Percentiles rank a stretch among this genome's conserved stretches.
These are phyloP conservation scores for Calonectria hongkongensis DNA, from an alignment of 2,329 filamentous ascomycete genomes.

Conservation along the genomic window DNA sequence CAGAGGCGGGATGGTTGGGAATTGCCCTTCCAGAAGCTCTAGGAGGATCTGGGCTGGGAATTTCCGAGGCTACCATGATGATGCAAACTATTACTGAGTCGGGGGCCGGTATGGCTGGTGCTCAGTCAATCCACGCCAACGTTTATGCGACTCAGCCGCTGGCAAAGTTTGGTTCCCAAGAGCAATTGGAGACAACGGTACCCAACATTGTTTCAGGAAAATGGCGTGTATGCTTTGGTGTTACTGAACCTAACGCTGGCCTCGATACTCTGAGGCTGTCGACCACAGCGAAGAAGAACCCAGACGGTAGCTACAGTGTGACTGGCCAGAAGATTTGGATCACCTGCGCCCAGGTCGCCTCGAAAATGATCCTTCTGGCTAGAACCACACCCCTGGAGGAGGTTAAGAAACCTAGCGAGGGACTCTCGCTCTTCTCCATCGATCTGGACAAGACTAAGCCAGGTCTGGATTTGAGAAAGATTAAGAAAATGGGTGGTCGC, in stretches of 20 bases:
- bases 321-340: slow-evolving; percentile 94
- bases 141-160: slow-evolving; percentile 86
- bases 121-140: slow-evolving; percentile 78
- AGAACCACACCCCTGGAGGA: slow-evolving; percentile 83
- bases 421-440: slow-evolving; percentile 87
- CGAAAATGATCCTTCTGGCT: slow-evolving; percentile 88
- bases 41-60: slow-evolving; percentile 84
- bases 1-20: slow-evolving; percentile 86
- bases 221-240: slow-evolving; percentile 86
- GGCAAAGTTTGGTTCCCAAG: slow-evolving; percentile 80
- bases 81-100: slow-evolving; percentile 87
- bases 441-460: slow-evolving; percentile 78
- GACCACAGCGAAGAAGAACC: slow-evolving; percentile 75
- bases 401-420: slow-evolving; percentile 82
- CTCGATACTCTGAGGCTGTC: slow-evolving; percentile 84
- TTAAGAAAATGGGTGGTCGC: slow-evolving; percentile 90
- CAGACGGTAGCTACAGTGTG: slow-evolving; percentile 78
- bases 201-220: slow-evolving; percentile 83
- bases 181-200: slow-evolving; percentile 79
- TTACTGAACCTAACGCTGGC: slow-evolving; percentile 86
- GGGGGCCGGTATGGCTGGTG: slow-evolving; percentile 86
- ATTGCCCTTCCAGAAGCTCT: slow-evolving; percentile 85
- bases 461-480: slow-evolving; percentile 79
- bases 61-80: slow-evolving; percentile 91
- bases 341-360: slow-evolving; percentile 87